Conservation (phyloP, 2,329 filamentous ascomycete genomes). For the Metarhizium guizhouense region DNA sequence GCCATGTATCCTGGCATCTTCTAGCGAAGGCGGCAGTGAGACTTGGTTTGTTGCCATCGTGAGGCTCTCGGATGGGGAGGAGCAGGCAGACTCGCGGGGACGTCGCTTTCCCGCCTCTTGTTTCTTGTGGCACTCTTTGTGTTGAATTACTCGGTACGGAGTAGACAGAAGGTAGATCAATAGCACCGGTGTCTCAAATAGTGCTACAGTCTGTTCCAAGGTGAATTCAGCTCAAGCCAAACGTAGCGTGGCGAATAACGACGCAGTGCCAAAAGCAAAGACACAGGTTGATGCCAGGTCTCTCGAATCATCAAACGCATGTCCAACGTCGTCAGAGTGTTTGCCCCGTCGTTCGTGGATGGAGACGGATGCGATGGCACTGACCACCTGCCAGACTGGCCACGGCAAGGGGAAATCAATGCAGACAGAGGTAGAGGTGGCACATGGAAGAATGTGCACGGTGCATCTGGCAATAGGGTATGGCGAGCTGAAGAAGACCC, state of each 20-base stretch:
- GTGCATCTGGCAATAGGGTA: background rate
- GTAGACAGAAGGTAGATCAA: background rate
- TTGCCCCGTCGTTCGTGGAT: background rate
- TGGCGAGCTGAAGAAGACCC: too few relatives aligned
- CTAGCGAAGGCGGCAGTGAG: slow-evolving; percentile 38
- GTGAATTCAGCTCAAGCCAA: too few relatives aligned
- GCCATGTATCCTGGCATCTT: slow-evolving; percentile 39
- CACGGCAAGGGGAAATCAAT: background rate
- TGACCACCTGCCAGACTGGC: background rate
- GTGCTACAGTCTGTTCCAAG: too few relatives aligned
- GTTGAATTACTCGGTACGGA: background rate
- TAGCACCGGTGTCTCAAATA: background rate
- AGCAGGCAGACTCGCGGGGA: background rate
- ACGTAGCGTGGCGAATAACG: too few relatives aligned
- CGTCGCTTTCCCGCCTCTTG: too few relatives aligned
- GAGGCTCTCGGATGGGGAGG: background rate
- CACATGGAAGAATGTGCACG: background rate
- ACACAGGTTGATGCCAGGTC: background rate
- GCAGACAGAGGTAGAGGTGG: background rate
- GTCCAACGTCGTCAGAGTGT: background rate
- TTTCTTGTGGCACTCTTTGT: background rate
- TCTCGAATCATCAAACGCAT: background rate
- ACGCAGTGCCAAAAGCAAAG: too few relatives aligned
- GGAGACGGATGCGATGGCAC: background rate
- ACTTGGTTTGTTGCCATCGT: slow-evolving; percentile 6